Percentiles rank a stretch among this genome's conserved stretches.
Conservation (phyloP, 495 filamentous ascomycete genomes). For the Penicillium canariense region DNA sequence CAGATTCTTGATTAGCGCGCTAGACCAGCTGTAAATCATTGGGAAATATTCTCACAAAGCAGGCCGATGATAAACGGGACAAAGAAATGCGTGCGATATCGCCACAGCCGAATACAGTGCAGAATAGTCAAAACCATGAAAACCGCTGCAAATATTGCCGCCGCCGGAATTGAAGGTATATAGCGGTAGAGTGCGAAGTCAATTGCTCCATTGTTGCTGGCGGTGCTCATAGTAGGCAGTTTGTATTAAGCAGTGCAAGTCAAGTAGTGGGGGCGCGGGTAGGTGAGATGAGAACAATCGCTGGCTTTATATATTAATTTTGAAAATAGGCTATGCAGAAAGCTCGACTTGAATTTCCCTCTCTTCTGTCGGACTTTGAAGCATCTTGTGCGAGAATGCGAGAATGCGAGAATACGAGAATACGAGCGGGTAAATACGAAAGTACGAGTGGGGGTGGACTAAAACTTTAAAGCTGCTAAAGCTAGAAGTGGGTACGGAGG, state of each 20-base stretch:
- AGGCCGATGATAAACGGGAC: slow-evolving; percentile 28
- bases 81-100: slow-evolving; percentile 17
- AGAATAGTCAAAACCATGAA: slow-evolving; percentile 45
- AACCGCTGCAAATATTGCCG: slow-evolving; percentile 46
- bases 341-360: not conserved
- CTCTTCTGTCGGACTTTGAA: not conserved
- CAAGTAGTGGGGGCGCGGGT: not conserved
- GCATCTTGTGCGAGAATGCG: too few relatives aligned
- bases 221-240: slow-evolving; percentile 5
- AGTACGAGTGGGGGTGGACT: not conserved
- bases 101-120: slow-evolving; percentile 35
- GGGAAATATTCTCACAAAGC: slow-evolving; percentile 15
- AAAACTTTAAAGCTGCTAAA: not conserved
- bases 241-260: not conserved
- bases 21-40: not conserved
- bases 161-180: slow-evolving; percentile 48
- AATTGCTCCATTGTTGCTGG: not conserved
- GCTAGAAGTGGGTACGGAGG: not conserved
- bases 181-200: slow-evolving; percentile 27
- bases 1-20: not conserved
- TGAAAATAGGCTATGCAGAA: not conserved
- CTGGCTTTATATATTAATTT: not conserved
- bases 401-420: slow-evolving; percentile 14
- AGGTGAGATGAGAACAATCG: not conserved
- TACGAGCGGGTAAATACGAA: slow-evolving; percentile 7